These are phyloP conservation scores for Emergomyces pasteurianus DNA, from an alignment of 2,329 filamentous ascomycete species.

Conservation along the genomic window DNA sequence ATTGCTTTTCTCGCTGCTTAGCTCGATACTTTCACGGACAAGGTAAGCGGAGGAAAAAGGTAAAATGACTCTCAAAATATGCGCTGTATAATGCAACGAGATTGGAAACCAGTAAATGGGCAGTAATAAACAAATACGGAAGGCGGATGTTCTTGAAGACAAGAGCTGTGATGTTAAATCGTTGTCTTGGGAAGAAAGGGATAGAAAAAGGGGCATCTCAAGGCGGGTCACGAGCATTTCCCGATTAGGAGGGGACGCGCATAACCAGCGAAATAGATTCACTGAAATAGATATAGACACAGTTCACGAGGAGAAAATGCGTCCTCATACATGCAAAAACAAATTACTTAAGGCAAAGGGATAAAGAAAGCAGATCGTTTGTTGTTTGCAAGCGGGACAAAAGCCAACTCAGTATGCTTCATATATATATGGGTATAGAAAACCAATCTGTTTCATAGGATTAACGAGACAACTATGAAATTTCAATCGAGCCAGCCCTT, in stretches of 20 bases:
- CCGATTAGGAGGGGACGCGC: constrained; percentile 4
- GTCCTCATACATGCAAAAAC: neutral
- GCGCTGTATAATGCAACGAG: neutral
- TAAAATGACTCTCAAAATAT: neutral
- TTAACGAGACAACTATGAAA: neutral
- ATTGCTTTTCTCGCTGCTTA: constrained; percentile 21
- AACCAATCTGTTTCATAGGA: neutral
- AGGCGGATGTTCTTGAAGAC: neutral
- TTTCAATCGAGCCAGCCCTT: neutral
- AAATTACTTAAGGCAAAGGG: neutral
- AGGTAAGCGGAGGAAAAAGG: neutral
- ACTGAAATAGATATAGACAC: too few relatives aligned
- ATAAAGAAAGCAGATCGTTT: neutral
- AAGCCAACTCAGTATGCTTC: neutral
- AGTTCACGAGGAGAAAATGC: too few relatives aligned
- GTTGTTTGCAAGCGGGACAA: neutral
- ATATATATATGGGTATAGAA: neutral
- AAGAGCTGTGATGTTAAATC: neutral
- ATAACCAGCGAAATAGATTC: too few relatives aligned
- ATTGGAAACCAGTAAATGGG: neutral
- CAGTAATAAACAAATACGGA: neutral
- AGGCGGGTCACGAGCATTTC: constrained; percentile 6
- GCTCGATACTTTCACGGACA: neutral
- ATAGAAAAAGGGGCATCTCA: neutral
- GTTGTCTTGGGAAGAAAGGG: neutral